Evolutionary conservation across 1,284 basidiomycete genomes (phyloP).

Genomic region (Ceratobasidium sp.): DNA sequence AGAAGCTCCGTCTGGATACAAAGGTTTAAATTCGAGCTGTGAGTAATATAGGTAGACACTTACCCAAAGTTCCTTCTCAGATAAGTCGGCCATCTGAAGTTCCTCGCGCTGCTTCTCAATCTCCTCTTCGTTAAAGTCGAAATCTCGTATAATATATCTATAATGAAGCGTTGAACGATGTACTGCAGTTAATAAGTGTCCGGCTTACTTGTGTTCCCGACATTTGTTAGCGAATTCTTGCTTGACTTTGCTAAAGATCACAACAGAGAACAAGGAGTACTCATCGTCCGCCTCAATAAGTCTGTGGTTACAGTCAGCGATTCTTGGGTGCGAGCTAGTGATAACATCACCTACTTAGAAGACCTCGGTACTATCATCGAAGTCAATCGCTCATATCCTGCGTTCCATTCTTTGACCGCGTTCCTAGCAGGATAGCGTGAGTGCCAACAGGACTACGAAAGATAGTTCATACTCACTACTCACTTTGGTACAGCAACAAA

Average conservation of each 20-base stretch:
- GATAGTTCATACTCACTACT: conserved; percentile 51
- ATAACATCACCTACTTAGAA: conserved; percentile 77
- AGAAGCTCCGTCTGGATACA: conserved; percentile 87
- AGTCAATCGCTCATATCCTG: conserved; percentile 90
- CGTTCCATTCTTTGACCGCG: conserved; percentile 88
- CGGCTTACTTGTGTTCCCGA: conserved; percentile 89
- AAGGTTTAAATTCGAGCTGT: not conserved
- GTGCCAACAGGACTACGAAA: conserved; percentile 21
- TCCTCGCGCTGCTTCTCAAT: conserved; percentile 89
- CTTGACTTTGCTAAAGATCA: conserved; percentile 91
- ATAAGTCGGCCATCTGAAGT: conserved; percentile 81
- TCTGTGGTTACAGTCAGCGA: conserved; percentile 52
- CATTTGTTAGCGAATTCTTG: conserved; percentile 97
- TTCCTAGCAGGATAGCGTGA: conserved; percentile 66
- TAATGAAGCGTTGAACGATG: conserved; percentile 41
- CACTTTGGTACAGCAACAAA: conserved; percentile 96
- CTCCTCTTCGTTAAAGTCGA: conserved; percentile 89
- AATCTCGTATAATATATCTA: conserved; percentile 93
- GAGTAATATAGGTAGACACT: conserved; percentile 52
- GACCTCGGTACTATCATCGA: conserved; percentile 97
- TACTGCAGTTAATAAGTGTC: not conserved
- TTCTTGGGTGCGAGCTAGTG: not conserved
- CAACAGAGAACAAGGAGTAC: conserved; percentile 88
- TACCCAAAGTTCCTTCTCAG: conserved; percentile 99
- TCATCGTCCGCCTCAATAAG: conserved; percentile 89